Evolutionary conservation across 2,329 filamentous ascomycete species (phyloP).

Genomic region (Scedosporium apiospermum): DNA sequence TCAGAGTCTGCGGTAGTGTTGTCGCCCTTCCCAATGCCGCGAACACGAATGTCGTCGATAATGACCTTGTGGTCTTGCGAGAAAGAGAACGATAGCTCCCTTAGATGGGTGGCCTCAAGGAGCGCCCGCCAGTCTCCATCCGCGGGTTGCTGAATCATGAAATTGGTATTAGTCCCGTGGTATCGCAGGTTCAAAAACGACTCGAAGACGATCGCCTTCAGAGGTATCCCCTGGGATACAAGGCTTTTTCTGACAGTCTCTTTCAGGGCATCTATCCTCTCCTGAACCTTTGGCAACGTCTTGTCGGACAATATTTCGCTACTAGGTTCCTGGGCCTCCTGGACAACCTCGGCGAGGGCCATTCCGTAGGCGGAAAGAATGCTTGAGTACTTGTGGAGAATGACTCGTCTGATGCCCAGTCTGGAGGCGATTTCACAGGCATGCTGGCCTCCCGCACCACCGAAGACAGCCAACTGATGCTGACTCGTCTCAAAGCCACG

Average conservation of each 20-base stretch:
- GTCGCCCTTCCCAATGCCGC: no score
- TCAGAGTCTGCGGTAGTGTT: no score
- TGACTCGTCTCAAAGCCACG: constrained; percentile 24
- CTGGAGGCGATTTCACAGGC: constrained; percentile 31
- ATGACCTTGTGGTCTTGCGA: constrained; percentile 27
- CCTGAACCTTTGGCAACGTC: no score
- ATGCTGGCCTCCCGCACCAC: constrained; percentile 21
- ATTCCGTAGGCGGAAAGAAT: constrained; percentile 34
- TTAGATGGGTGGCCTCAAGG: constrained; percentile 61
- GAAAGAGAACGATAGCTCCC: constrained; percentile 63
- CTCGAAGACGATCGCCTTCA: no score
- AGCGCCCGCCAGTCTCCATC: constrained; percentile 51
- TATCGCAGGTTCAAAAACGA: no score
- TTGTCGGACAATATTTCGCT: no score
- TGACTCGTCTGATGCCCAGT: constrained; percentile 30
- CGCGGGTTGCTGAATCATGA: no score
- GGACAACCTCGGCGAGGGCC: constrained; percentile 32
- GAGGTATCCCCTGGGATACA: no score
- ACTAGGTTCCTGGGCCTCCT: constrained; percentile 22
- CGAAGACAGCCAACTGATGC: constrained; percentile 26
- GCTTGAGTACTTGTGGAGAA: constrained; percentile 34
- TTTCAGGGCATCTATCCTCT: no score
- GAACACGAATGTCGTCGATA: constrained; percentile 22
- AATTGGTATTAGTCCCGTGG: no score
- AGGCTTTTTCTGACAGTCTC: no score